Base-by-base conservation (phyloP, 768 basidiomycete genomes). In the Amanita jacksonii region DNA sequence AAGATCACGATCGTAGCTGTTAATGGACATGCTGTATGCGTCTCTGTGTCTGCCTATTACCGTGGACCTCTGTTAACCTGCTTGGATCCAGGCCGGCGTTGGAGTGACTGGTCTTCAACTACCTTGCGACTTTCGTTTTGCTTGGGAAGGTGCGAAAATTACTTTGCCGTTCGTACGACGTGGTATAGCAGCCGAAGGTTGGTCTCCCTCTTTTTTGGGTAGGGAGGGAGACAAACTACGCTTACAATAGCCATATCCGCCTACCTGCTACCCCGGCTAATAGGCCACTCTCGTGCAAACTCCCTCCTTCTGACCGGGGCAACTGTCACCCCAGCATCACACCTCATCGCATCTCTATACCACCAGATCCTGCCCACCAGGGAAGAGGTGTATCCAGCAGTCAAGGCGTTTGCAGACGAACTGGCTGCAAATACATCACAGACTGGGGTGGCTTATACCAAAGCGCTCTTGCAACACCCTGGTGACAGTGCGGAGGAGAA, bases 201-300 rank as follows among this genome's bases (percentile, higher is more conserved):
- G 38, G 56, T 49, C 25, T 16, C 15, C 34, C 28, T n/a, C 8
- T 27, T 30, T 38, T 20, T 38, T 7, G 8, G 16, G 8, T 28
- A 4, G 4, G 10, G 13, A 20, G 7, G 30, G 32, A 12, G 38
- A 24, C 18, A 36, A 59, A 59, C 58, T 3, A 54, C 33, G 27
- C 6, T 62, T 59, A 36, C 32, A 24, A 6, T 23, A 65, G 70
- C 68, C 18, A 60, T 57, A 8, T 68, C 69, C 8, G 60, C 57
- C 30, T 77, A 69, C 53, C 66, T 77, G 39, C 67, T 78, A n/a
- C 76, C 77, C 19, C 67, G 68, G 15, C 67, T 78, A 27, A 51
- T 77, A 15, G 74, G 76, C 4, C 66, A 69, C 46, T 72, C 76
- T 12, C 63, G 68, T 5, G 73, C 77, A 8, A 64, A 59, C 38